Evolutionary conservation across 2,329 filamentous ascomycete genomes (phyloP).

Genomic region (Sclerotinia trifoliorum): DNA sequence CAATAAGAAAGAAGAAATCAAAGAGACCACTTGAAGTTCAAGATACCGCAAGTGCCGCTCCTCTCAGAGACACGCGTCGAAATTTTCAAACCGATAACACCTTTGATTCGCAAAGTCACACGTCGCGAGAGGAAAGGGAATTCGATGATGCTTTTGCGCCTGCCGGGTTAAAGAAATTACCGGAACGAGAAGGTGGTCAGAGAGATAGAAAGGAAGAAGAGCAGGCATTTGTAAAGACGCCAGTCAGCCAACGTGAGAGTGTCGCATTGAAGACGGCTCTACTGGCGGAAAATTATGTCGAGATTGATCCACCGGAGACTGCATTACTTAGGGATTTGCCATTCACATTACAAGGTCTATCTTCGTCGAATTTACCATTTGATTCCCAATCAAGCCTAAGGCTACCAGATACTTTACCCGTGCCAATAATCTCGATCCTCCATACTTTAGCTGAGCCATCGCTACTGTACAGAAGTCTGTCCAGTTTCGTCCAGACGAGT

Average conservation of each 20-base stretch:
- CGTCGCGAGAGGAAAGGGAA: constrained; percentile 42
- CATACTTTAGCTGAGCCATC: constrained; percentile 92
- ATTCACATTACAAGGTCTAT: constrained; percentile 89
- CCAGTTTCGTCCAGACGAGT: constrained; percentile 76
- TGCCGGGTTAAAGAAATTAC: constrained; percentile 46
- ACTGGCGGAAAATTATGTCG: constrained; percentile 55
- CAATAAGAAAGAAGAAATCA: constrained; percentile 29
- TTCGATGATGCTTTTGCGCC: constrained; percentile 53
- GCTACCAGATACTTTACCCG: constrained; percentile 74
- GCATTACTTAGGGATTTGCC: constrained; percentile 76
- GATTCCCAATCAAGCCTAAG: constrained; percentile 65
- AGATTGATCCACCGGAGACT: constrained; percentile 62
- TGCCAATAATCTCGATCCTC: constrained; percentile 81
- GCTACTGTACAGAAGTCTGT: constrained; percentile 79
- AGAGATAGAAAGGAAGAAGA: constrained; percentile 39
- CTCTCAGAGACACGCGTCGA: constrained; percentile 16
- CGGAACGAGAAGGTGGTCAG: constrained; percentile 38
- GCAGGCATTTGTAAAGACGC: constrained; percentile 34
- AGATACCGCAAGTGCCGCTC: constrained; percentile 17
- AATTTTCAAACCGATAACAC: constrained; percentile 28
- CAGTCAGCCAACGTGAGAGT: constrained; percentile 33
- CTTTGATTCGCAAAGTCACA: constrained; percentile 39
- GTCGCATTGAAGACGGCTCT: constrained; percentile 52
- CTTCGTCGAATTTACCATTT: constrained; percentile 81
- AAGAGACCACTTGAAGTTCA: background rate